phyloP scores from a whole-genome alignment of 306 rosid genomes.

The Begonia fuchsioides region DNA sequence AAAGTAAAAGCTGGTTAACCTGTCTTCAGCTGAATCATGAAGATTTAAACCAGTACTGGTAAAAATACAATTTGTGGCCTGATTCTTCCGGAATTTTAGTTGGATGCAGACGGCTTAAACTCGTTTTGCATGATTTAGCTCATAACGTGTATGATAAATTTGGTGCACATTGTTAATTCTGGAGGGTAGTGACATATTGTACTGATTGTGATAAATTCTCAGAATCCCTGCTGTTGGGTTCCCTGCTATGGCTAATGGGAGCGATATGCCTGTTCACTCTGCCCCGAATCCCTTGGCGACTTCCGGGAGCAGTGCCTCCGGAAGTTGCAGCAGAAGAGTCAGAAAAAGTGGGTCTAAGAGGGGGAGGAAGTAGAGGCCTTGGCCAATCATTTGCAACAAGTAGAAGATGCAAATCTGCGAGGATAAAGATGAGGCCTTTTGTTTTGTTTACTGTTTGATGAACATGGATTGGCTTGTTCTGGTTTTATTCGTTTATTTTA shows the following conservation, averaged over 20 bases:
- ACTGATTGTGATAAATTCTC: constrained; percentile 16
- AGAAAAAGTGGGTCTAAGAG: constrained; percentile 40
- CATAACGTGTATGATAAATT: no score
- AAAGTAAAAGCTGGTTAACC: no score
- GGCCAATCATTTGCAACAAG: constrained; percentile 27
- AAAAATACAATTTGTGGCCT: no score
- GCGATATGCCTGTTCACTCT: constrained; percentile 48
- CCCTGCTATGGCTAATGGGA: constrained; percentile 97
- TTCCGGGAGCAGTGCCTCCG: constrained; percentile 20
- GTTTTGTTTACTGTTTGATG: constrained; percentile 3
- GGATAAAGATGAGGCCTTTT: constrained; percentile 49
- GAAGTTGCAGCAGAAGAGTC: constrained; percentile 23
- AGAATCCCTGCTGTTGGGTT: constrained; percentile 99
- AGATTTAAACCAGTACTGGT: no score
- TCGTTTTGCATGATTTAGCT: no score
- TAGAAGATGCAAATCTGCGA: constrained; percentile 64
- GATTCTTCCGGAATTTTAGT: no score
- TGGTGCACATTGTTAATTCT: no score
- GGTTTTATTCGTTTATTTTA: no score
- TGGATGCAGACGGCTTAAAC: no score
- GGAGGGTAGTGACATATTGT: neutral
- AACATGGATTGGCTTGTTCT: no score
- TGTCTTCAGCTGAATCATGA: no score
- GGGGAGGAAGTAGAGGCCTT: constrained; percentile 24
- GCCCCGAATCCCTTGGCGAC: constrained; percentile 21